Base-by-base conservation (phyloP, 2,329 filamentous ascomycete species). In the Verticillium dahliae region DNA sequence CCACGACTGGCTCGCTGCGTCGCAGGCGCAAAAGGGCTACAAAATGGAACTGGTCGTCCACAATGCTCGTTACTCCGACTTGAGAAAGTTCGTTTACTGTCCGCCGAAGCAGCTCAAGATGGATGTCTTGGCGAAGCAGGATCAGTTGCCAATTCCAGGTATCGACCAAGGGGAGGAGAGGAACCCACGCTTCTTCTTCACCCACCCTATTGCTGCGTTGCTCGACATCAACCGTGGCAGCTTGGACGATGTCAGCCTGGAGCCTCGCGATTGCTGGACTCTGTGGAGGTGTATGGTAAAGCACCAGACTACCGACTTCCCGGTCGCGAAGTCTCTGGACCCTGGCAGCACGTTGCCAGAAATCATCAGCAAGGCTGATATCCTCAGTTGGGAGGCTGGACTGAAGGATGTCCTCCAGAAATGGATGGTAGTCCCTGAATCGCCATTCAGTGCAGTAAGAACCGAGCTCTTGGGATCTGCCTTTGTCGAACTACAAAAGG, bases 21-120 rank as follows among this genome's bases (percentile, higher is more conserved):
- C 88, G 0, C 88, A 92, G 67, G 81, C 80, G 61, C 78, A 80
- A 1, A 86, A 86, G 62, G 87, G 88, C 0, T 81, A 83, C 50
- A 79, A 88, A 0, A 70, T 93, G 14, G 83, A 82, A 27, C 90
- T 90, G 81, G 84, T 93, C 13, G 77, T 86, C 54, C 89, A 93
- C 68, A 76, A 78, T 1, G 82, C 87, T 39, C 81, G 90, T 57
- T 93, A 92, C 72, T 92, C 89, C 0, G 90, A 94, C 69, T 75
- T 94, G 1, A 81, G 90, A n/a, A 92, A 92, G 68, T 92, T 90
- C 66, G 72, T 86, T 39, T 92, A 90, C 70, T 72, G 78, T 0
- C 80, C 86, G 2, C 62, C 62, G 9, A 41, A 58, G 22, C n/a
- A 22, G n/a, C 33, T 38, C 4, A 35, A 35, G n/a, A 31, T 38